A percentile compares a stretch with the other conserved stretches of the same genome.
Conservation (phyloP, 2,329 filamentous ascomycete genomes). For the Magnaporthiopsis rhizophila region DNA sequence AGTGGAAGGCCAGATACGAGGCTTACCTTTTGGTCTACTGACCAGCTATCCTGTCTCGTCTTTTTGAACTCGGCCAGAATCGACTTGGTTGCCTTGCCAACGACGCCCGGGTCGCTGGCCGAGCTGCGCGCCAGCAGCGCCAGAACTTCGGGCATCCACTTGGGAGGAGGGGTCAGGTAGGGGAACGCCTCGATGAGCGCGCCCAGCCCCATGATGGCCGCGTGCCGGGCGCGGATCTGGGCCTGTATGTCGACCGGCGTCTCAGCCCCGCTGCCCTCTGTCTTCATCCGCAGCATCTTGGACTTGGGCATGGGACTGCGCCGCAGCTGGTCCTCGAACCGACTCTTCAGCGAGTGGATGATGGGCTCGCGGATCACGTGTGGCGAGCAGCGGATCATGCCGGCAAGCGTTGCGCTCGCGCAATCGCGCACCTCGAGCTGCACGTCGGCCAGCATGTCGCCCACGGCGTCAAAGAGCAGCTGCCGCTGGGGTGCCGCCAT, state of each 20-base stretch:
- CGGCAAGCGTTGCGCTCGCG: slow-evolving; percentile 85
- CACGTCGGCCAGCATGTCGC: slow-evolving; percentile 83
- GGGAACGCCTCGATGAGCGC: slow-evolving; percentile 93
- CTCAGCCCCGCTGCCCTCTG: slow-evolving; percentile 21
- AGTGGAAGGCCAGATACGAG: neutral
- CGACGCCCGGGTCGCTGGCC: slow-evolving; percentile 80
- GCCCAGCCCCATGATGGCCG: slow-evolving; percentile 84
- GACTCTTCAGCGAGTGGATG: slow-evolving; percentile 64
- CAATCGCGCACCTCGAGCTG: slow-evolving; percentile 93
- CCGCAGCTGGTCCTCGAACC: slow-evolving; percentile 70
- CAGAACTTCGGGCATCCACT: slow-evolving; percentile 89
- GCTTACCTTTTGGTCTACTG: slow-evolving; percentile 90
- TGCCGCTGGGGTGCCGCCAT: slow-evolving; percentile 68
- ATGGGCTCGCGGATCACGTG: slow-evolving; percentile 68
- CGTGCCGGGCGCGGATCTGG: slow-evolving; percentile 75
- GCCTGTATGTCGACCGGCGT: slow-evolving; percentile 57
- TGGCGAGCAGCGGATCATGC: slow-evolving; percentile 96
- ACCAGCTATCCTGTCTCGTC: slow-evolving; percentile 97
- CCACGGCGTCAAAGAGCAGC: slow-evolving; percentile 83
- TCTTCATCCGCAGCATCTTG: slow-evolving; percentile 56
- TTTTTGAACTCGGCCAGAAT: slow-evolving; percentile 98
- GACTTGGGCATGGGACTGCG: slow-evolving; percentile 82
- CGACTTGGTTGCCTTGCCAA: slow-evolving; percentile 91
- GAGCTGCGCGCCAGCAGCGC: slow-evolving; percentile 78
- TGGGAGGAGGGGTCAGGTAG: slow-evolving; percentile 84